These are phyloP conservation scores for Apophysomyces sp. DNA, from an alignment of 371 early-diverging fungal species.

Conservation along the genomic window DNA sequence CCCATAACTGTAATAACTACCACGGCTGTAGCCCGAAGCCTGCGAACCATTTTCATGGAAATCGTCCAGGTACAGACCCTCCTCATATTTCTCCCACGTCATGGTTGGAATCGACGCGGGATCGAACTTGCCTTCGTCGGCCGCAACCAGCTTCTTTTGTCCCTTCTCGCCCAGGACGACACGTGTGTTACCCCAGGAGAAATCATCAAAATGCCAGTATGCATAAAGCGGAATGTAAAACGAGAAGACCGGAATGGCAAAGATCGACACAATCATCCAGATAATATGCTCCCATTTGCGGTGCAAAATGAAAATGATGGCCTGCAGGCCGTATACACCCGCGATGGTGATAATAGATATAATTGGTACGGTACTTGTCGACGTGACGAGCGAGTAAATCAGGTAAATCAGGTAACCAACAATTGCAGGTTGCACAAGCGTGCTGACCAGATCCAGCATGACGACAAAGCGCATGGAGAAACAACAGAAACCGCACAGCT, in stretches of 20 bases:
- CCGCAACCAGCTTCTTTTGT: slow-evolving; percentile 55
- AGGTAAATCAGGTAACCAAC: slow-evolving; percentile 73
- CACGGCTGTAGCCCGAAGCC: slow-evolving; percentile 30
- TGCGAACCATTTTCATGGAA: slow-evolving; percentile 23
- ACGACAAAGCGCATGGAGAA: slow-evolving; percentile 95
- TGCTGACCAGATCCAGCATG: slow-evolving; percentile 81
- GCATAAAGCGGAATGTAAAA: slow-evolving; percentile 79
- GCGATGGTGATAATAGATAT: slow-evolving; percentile 66
- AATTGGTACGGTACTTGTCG: slow-evolving; percentile 39
- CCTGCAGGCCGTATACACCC: slow-evolving; percentile 80
- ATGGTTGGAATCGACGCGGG: slow-evolving; percentile 53
- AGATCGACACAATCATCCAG: slow-evolving; percentile 92
- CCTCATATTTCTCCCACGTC: slow-evolving; percentile 85
- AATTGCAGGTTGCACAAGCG: slow-evolving; percentile 84
- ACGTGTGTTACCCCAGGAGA: slow-evolving; percentile 97
- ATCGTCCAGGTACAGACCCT: slow-evolving; percentile 4
- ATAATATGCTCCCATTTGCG: slow-evolving; percentile 89
- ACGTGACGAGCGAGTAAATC: slow-evolving; percentile 42
- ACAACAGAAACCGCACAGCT: slow-evolving; percentile 88
- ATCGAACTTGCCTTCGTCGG: slow-evolving; percentile 42
- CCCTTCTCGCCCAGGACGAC: slow-evolving; percentile 77
- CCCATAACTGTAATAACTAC: slow-evolving; percentile 38
- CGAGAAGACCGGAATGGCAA: slow-evolving; percentile 81
- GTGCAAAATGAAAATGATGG: slow-evolving; percentile 77
- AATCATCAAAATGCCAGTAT: slow-evolving; percentile 97